These are phyloP conservation scores for Saprolegnia parasitica DNA, from an alignment of 352 stramenopile genomes.

Conservation along the genomic window DNA sequence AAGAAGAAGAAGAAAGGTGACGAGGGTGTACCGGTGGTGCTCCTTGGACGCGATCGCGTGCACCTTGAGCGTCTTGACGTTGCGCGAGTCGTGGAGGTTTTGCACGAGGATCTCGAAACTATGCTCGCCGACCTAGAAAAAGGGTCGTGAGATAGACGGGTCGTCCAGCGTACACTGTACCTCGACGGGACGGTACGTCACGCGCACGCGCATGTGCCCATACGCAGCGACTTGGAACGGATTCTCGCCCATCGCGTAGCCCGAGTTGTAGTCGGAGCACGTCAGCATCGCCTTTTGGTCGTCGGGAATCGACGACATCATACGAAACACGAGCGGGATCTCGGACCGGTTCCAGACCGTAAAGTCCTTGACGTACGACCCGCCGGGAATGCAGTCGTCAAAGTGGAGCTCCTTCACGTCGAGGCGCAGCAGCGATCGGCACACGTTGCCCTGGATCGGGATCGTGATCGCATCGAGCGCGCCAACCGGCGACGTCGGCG, in stretches of 20 bases:
- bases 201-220: constrained; percentile 76
- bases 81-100: constrained; percentile 79
- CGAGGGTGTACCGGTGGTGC: constrained; percentile 58
- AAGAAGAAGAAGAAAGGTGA: not conserved
- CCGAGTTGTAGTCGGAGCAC: constrained; percentile 84
- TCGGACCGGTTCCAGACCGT: constrained; percentile 87
- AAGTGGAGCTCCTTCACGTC: constrained; percentile 88
- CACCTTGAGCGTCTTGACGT: constrained; percentile 82
- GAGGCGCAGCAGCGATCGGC: constrained; percentile 71
- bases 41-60: constrained; percentile 86
- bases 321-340: constrained; percentile 81
- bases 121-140: constrained; percentile 62
- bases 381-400: constrained; percentile 79
- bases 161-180: too few species aligned
- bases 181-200: constrained; percentile 78
- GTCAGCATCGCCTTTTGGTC: constrained; percentile 67
- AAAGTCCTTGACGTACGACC: constrained; percentile 87
- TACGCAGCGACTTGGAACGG: constrained; percentile 77
- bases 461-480: constrained; percentile 61
- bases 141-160: constrained; percentile 27
- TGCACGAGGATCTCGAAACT: constrained; percentile 86
- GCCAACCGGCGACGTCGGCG: constrained; percentile 14
- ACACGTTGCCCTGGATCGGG: constrained; percentile 75
- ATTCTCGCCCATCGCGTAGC: constrained; percentile 76
- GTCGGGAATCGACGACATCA: constrained; percentile 74